Evolutionary conservation across 2,329 filamentous ascomycete species (phyloP), one percentile per base, ranked within the genome.

Genomic region (Hortaea werneckii): DNA sequence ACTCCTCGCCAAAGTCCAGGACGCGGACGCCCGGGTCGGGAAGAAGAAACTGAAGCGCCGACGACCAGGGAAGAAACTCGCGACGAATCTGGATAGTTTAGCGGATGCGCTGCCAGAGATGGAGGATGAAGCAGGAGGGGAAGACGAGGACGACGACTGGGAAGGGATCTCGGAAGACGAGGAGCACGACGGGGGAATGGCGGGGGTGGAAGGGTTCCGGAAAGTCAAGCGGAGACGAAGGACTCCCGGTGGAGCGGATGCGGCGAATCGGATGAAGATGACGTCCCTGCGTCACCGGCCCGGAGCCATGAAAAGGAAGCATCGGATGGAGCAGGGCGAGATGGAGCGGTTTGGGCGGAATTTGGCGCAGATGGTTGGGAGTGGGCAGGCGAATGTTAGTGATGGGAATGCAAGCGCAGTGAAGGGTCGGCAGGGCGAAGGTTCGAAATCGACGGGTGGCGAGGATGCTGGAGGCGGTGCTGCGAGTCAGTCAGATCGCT

Each of bases 281-380:
- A 83, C 80, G 70, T 90, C 83, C 50, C 59, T 96, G 58, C 82
- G 77, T 66, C 82, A 77, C 51, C 73, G 81, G 44, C 86, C 80
- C 2, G 90, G 90, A 0, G 87, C 87, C 20, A 74, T 89, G 68
- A 94, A 87, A 76, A 75, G 78, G 60, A 92, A 87, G 68, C 85
- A 88, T 67, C 82, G 76, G 65, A 61, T 96, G 29, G 85, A 95
- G 47, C 79, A 72, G 64, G 72, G 78, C 48, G 90, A 96, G 75
- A 83, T 85, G 69, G 80, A 88, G 64, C 74, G 90, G 49, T 95
- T 96, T 63, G 82, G 80, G 34, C 78, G 75, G 61, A 95, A 87
- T 62, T 74, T 96, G 75, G 89, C 85, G 12, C 78, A 83, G 65
- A 70, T 95, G 70, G 53, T 56, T 45, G 58, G 54, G 56, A 41